Conservation (phyloP, 2,329 filamentous ascomycete genomes). For the Penicillium sp. region DNA sequence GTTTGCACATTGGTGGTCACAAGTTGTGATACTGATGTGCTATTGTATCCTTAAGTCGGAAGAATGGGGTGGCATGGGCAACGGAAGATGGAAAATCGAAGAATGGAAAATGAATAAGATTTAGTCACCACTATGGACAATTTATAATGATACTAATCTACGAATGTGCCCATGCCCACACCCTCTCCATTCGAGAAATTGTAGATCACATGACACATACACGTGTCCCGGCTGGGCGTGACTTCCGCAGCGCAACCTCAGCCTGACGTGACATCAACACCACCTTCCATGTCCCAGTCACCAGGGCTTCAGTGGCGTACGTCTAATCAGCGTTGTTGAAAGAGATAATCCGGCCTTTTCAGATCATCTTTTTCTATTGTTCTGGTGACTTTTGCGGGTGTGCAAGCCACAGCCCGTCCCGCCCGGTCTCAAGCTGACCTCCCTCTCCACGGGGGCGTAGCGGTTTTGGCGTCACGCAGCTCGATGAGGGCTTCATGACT, state of each 20-base stretch:
- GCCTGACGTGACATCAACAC: slow-evolving; percentile 14
- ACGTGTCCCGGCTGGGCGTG: not conserved
- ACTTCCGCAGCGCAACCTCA: slow-evolving; percentile 8
- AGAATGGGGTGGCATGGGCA: not conserved
- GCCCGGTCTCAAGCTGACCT: slow-evolving; percentile 8
- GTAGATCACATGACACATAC: slow-evolving; percentile 2
- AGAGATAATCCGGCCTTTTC: not conserved
- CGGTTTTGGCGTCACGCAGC: not conserved
- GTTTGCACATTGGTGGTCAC: not conserved
- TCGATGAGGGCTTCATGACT: not conserved
- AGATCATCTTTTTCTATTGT: not conserved
- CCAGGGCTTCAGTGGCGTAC: not conserved
- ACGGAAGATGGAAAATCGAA: not conserved
- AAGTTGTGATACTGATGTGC: not conserved
- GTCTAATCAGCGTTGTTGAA: not conserved
- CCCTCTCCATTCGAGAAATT: not conserved
- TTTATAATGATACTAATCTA: not conserved
- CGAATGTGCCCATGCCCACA: not conserved
- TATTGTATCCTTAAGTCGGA: not conserved
- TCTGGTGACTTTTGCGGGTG: not conserved
- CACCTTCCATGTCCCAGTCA: slow-evolving; percentile 7
- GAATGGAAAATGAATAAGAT: not conserved
- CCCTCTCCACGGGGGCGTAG: not conserved
- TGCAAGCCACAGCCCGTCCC: slow-evolving; percentile 3
- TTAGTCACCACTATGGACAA: not conserved